Evolutionary conservation across 2,329 filamentous ascomycete species (phyloP).

Genomic region (Aspergillus proliferans): DNA sequence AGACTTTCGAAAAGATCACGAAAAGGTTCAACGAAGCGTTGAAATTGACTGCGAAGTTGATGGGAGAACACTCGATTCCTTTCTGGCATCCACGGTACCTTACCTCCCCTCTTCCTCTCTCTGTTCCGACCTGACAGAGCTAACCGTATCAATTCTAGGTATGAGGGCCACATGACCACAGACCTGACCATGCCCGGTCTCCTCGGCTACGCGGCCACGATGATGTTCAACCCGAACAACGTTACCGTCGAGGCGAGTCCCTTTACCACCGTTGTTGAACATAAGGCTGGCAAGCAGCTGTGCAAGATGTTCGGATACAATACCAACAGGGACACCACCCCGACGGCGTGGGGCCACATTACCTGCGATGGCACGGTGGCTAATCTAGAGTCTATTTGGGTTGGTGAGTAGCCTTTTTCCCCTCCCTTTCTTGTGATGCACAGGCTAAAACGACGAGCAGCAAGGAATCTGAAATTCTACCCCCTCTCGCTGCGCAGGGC

Average conservation of each 20-base stretch:
- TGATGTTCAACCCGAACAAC: conserved; percentile 49
- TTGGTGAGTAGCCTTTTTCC: conserved; percentile 3
- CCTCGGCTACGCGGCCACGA: conserved; percentile 45
- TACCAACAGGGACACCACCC: conserved; percentile 10
- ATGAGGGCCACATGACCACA: conserved; percentile 44
- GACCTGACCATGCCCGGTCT: conserved; percentile 40
- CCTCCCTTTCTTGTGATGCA: not conserved
- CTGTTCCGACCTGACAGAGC: too few species aligned
- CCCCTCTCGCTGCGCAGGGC: conserved; percentile 35
- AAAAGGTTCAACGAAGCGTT: conserved; percentile 32
- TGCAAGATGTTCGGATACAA: conserved; percentile 44
- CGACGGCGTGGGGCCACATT: conserved; percentile 41
- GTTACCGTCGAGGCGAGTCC: conserved; percentile 44
- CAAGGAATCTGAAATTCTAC: conserved; percentile 46
- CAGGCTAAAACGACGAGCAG: conserved; percentile 14
- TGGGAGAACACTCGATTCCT: conserved; percentile 41
- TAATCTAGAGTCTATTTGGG: conserved; percentile 46
- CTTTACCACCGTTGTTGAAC: conserved; percentile 40
- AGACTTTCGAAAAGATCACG: conserved; percentile 17
- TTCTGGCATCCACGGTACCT: conserved; percentile 33
- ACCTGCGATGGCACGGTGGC: conserved; percentile 44
- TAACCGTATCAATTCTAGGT: conserved; percentile 16
- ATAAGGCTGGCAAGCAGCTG: conserved; percentile 41
- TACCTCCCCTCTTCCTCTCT: too few species aligned
- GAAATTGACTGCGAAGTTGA: conserved; percentile 28